A percentile compares a stretch with the other conserved stretches of the same genome.
These are phyloP conservation scores for Neurospora sp. DNA, from an alignment of 495 filamentous ascomycete genomes.

Conservation along the genomic window DNA sequence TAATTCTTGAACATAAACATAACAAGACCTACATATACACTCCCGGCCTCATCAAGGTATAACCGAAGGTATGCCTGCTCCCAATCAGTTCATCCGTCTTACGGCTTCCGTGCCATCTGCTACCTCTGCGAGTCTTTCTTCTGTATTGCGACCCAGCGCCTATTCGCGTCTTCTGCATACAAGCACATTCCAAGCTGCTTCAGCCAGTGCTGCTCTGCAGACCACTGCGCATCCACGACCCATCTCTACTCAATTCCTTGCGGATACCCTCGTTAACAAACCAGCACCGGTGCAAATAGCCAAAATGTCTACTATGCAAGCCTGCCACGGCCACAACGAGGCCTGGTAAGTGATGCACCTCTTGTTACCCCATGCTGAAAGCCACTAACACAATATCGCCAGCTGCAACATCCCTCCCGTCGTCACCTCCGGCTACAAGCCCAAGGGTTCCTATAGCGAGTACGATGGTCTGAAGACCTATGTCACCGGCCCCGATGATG, in stretches of 20 bases:
- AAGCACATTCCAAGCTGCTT: background rate
- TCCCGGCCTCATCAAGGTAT: background rate
- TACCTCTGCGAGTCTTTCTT: background rate
- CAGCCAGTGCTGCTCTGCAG: background rate
- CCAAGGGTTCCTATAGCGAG: slow-evolving; percentile 56
- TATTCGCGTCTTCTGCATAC: slow-evolving; percentile 5
- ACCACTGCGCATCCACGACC: background rate
- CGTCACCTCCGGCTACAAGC: slow-evolving; percentile 46
- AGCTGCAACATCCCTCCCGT: slow-evolving; percentile 62
- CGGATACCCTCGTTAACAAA: background rate
- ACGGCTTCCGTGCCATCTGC: background rate
- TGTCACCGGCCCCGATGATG: slow-evolving; percentile 50
- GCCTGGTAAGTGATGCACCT: slow-evolving; percentile 25
- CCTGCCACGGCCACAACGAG: slow-evolving; percentile 44
- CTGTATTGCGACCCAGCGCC: background rate
- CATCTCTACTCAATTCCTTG: background rate
- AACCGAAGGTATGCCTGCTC: slow-evolving; percentile 10
- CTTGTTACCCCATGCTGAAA: background rate
- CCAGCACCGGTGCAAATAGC: slow-evolving; percentile 8
- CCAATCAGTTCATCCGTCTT: slow-evolving; percentile 10
- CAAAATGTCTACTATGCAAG: slow-evolving; percentile 43
- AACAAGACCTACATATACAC: background rate
- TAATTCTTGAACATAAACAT: background rate
- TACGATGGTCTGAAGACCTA: slow-evolving; percentile 62
- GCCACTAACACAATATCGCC: slow-evolving; percentile 21